These are phyloP conservation scores for Pseudogymnoascus sp. DNA, from an alignment of 2,329 filamentous ascomycete species.

Conservation along the genomic window DNA sequence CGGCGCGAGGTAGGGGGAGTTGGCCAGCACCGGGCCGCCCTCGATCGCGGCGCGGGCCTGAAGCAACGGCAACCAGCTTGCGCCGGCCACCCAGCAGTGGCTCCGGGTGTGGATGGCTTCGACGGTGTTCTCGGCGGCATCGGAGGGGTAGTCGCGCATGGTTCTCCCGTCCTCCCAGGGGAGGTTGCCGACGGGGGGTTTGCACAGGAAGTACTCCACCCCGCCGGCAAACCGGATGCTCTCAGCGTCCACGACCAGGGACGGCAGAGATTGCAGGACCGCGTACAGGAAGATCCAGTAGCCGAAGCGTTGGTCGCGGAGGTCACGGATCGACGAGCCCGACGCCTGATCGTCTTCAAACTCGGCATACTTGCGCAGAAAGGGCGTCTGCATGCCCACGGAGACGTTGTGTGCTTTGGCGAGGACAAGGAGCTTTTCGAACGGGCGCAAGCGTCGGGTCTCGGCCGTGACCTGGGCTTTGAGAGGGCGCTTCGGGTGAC, in stretches of 20 bases:
- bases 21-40: background rate
- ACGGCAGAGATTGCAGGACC: slow-evolving; percentile 66
- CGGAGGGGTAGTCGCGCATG: slow-evolving; percentile 49
- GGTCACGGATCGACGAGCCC: slow-evolving; percentile 54
- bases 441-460: slow-evolving; percentile 62
- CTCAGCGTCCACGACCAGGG: slow-evolving; percentile 68
- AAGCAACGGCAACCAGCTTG: slow-evolving; percentile 40
- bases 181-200: slow-evolving; percentile 60
- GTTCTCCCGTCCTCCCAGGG: slow-evolving; percentile 66
- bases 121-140: slow-evolving; percentile 52
- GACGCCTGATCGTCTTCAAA: slow-evolving; percentile 62
- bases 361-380: slow-evolving; percentile 59
- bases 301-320: slow-evolving; percentile 62
- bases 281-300: slow-evolving; percentile 78
- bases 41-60: background rate
- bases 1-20: slow-evolving; percentile 4
- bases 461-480: slow-evolving; percentile 70
- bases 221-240: slow-evolving; percentile 58
- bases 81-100: slow-evolving; percentile 59
- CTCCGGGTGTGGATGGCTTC: slow-evolving; percentile 60
- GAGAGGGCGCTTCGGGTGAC: slow-evolving; percentile 53
- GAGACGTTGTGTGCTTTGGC: slow-evolving; percentile 69
- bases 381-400: slow-evolving; percentile 43
- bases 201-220: slow-evolving; percentile 75
- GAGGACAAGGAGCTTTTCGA: slow-evolving; percentile 70